Evolutionary conservation across 2,329 filamentous ascomycete species (phyloP).

Genomic region (Diaporthe sp.): DNA sequence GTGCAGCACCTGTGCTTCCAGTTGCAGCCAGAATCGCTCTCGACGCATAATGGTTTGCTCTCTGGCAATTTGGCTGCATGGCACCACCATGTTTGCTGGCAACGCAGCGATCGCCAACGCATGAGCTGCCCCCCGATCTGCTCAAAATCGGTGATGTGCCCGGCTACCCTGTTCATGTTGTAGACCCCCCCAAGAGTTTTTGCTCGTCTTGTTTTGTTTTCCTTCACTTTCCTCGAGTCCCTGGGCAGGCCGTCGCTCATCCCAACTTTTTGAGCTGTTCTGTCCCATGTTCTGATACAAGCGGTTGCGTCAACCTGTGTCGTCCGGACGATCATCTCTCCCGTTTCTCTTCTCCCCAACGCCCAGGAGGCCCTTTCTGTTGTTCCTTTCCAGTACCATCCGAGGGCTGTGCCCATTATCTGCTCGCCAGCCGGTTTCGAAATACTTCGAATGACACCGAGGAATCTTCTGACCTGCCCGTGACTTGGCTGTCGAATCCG

Average conservation of each 20-base stretch:
- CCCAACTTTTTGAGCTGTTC: constrained; percentile 7
- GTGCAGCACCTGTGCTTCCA: constrained; percentile 18
- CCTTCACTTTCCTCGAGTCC: background rate
- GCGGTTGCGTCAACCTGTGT: constrained; percentile 14
- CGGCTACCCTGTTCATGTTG: background rate
- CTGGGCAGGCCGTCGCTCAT: constrained; percentile 5
- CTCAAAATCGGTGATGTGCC: constrained; percentile 26
- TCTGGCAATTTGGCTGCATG: constrained; percentile 23
- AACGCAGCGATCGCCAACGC: background rate
- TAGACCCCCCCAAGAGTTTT: background rate
- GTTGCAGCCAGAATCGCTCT: constrained; percentile 24
- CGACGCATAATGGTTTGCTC: constrained; percentile 25
- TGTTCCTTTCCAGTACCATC: constrained; percentile 11
- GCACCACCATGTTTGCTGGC: constrained; percentile 31
- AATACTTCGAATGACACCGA: constrained; percentile 29
- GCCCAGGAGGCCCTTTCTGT: constrained; percentile 14
- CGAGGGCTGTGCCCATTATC: constrained; percentile 26
- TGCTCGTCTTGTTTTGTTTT: constrained; percentile 19
- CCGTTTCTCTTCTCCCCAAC: background rate
- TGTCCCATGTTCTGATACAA: constrained; percentile 23
- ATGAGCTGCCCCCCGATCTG: background rate
- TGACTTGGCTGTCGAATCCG: constrained; percentile 22
- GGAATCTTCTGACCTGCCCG: background rate
- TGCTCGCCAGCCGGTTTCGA: constrained; percentile 12
- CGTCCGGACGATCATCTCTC: constrained; percentile 16